Evolutionary conservation across 257 asterid genomes (phyloP).

Genomic region (Solanum dulcamara): DNA sequence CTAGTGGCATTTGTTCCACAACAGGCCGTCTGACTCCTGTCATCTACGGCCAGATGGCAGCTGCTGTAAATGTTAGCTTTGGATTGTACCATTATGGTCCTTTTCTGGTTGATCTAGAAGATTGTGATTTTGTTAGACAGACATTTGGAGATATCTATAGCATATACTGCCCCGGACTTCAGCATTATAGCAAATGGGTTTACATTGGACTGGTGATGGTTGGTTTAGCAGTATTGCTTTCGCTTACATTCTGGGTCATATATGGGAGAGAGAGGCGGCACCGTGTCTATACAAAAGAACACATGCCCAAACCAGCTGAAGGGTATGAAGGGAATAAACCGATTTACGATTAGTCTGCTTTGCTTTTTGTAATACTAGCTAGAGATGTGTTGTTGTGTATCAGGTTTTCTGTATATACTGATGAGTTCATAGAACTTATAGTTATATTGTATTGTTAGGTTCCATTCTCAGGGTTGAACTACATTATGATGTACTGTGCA

Average conservation of each 20-base stretch:
- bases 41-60: slow-evolving; percentile 52
- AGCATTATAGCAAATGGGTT: slow-evolving; percentile 37
- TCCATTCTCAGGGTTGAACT: background rate
- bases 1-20: slow-evolving; percentile 43
- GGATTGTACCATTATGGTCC: slow-evolving; percentile 57
- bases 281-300: slow-evolving; percentile 55
- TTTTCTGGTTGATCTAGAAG: slow-evolving; percentile 57
- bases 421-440: background rate
- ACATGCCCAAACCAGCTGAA: slow-evolving; percentile 4
- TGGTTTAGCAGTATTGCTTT: slow-evolving; percentile 58
- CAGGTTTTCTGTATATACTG: background rate
- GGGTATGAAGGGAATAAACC: slow-evolving; percentile 23
- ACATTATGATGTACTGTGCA: background rate
- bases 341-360: background rate
- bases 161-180: slow-evolving; percentile 53
- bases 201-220: slow-evolving; percentile 66
- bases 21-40: slow-evolving; percentile 70
- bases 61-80: slow-evolving; percentile 55
- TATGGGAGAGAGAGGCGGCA: slow-evolving; percentile 81
- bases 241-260: slow-evolving; percentile 71
- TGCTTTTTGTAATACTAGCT: background rate
- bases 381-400: background rate
- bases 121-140: slow-evolving; percentile 62
- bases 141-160: slow-evolving; percentile 42
- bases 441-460: background rate